phyloP scores from a whole-genome alignment of 139 green algal species.

The Chara braunii region DNA sequence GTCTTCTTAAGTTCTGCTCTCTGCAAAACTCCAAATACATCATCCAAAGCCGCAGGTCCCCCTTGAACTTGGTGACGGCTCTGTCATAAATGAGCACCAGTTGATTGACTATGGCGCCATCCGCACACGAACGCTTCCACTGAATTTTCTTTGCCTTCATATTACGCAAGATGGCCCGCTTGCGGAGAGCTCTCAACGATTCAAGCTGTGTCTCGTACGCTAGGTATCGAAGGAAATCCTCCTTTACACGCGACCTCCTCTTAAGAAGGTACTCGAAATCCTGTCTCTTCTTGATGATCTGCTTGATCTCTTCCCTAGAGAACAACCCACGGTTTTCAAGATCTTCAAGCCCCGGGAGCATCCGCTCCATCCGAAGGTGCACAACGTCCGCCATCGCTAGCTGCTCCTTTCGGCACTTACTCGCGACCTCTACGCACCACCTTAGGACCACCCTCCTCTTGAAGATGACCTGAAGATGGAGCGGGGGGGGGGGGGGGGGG shows the following conservation, averaged over 20 bases:
- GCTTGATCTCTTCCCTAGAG: constrained; percentile 61
- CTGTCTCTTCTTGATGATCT: constrained; percentile 45
- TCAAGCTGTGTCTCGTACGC: constrained; percentile 43
- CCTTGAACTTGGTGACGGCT: constrained; percentile 72
- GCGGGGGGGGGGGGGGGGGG: too few relatives aligned
- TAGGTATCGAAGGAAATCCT: constrained; percentile 61
- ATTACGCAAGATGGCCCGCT: constrained; percentile 11
- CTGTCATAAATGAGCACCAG: constrained; percentile 87
- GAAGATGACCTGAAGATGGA: too few relatives aligned
- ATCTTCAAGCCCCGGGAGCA: constrained; percentile 91
- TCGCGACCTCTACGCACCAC: too few relatives aligned
- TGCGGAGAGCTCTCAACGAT: constrained; percentile 35
- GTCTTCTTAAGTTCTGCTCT: background rate
- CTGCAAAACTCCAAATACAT: constrained; percentile 64
- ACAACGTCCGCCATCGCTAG: constrained; percentile 73
- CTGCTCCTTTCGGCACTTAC: too few relatives aligned
- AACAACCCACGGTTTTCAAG: constrained; percentile 80
- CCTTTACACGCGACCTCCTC: constrained; percentile 54
- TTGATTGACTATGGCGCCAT: constrained; percentile 59
- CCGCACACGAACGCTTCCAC: constrained; percentile 28
- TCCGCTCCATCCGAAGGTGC: constrained; percentile 81
- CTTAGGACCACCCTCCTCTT: too few relatives aligned
- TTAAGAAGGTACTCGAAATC: constrained; percentile 85
- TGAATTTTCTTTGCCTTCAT: constrained; percentile 11
- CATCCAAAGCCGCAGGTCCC: constrained; percentile 77